Evolutionary conservation across 2,329 filamentous ascomycete genomes (phyloP), one percentile per base, ranked within the genome.

Genomic region (Colletotrichum lindemuthianum): DNA sequence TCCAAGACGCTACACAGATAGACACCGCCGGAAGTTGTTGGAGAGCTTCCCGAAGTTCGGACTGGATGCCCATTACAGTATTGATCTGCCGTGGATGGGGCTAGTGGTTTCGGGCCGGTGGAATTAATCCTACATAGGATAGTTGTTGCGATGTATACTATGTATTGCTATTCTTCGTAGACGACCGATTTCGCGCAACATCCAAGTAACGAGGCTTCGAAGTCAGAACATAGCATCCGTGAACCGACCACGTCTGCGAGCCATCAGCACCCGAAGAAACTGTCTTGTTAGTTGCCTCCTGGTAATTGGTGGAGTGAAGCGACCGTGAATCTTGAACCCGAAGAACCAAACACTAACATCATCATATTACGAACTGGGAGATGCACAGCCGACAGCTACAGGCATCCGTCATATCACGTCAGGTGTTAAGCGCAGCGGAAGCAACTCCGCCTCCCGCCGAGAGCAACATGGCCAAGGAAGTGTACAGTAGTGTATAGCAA

Each of bases 81-180:
- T 15, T 32, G 61, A 65, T 61, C 61, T 47, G 13, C 51, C 13
- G 10, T 10, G 5, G 11, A 52, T 34, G 58, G 61, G 41, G 8
- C 41, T 2, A 11, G 34, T 10, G 12, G 58, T 65, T 65, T 61
- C 58, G 61, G 40, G 47, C 47, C 40, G 9, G 61, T 61, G 58
- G 61, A 12, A 60, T 52, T 11, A 12, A 51, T 61, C 32, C 45
- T 37, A 65, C 58, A 36, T 10, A 16, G n/a, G 39, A 41, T 37
- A 34, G 47, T 45, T 37, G 37, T 15, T 15, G 15, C 13, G 33
- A 51, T 40, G 8, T 24, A 16, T 16, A n/a, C n/a, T n/a, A n/a
- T n/a, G n/a, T n/a, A n/a, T n/a, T n/a, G n/a, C n/a, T n/a, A n/a
- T n/a, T n/a, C n/a, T n/a, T 33, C 34, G 40, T 9, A 44, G 45